Conservation (phyloP, 169 alveolate species). For the Eimeria nieschulzi region DNA sequence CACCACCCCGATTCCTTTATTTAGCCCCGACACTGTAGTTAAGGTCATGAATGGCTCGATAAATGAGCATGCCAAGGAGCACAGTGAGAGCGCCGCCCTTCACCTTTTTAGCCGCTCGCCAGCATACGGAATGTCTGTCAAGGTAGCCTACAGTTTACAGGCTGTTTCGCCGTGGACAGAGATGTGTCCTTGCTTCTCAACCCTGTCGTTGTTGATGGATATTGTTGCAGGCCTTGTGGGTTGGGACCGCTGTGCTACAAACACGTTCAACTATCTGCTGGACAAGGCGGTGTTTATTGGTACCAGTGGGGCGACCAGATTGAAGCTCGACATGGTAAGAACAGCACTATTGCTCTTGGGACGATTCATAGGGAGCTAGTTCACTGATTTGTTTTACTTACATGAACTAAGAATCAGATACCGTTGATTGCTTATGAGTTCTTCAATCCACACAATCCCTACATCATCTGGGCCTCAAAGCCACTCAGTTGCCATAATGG, state of each 20-base stretch:
- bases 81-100: slow-evolving; percentile 6
- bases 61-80: slow-evolving; percentile 25
- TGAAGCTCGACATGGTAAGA: slow-evolving; percentile 39
- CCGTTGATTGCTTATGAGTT: too few species aligned
- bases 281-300: slow-evolving; percentile 21
- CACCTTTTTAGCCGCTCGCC: not conserved
- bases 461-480: too few species aligned
- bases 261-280: slow-evolving; percentile 43
- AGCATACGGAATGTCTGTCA: not conserved
- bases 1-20: slow-evolving; percentile 54
- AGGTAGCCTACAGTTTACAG: not conserved
- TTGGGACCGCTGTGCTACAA: slow-evolving; percentile 44
- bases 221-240: slow-evolving; percentile 44
- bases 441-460: too few species aligned
- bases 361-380: too few species aligned
- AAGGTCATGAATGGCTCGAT: slow-evolving; percentile 17
- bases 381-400: too few species aligned
- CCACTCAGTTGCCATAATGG: not conserved
- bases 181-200: not conserved
- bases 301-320: not conserved
- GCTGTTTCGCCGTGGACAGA: not conserved
- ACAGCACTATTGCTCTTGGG: not conserved
- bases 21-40: slow-evolving; percentile 59
- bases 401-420: too few species aligned
- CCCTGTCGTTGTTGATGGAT: not conserved